Evolutionary conservation across 2,329 filamentous ascomycete species (phyloP), one percentile per base, ranked within the genome.

Genomic region (Emergomyces africanus): DNA sequence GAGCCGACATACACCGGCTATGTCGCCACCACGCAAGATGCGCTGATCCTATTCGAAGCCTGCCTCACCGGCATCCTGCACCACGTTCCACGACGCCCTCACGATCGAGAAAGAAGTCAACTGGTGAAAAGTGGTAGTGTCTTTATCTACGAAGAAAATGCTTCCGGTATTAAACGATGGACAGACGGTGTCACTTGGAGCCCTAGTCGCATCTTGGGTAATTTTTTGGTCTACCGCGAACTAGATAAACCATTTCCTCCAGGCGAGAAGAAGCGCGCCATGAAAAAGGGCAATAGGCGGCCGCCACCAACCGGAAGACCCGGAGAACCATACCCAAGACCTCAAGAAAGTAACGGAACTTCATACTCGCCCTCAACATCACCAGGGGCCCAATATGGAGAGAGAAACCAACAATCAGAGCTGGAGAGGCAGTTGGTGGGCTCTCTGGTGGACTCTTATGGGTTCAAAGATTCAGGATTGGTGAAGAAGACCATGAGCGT

Each of bases 401-500:
- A 74, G 28, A 69, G 75, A 53, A 64, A 71, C 46, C 69, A 72
- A 37, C 72, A 77, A 61, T 72, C 74, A 5, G 77, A 79, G 60
- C 67, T 76, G 30, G 74, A 86, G 66, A 78, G 84, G 39, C 79
- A 81, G 30, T 75, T 91, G 57, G 84, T 94, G 50, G 91, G 90
- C 5, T 95, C 90, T 0, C 78, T 96, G 14, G 83, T 92, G n/a
- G 90, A 95, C 72, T 90, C 87, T 0, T 96, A 96, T 66, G 83
- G 85, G 37, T 96, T 96, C 79, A 94, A 94, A 68, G 78, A 84
- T 15, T 82, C 84, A 1, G 90, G 91, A 0, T 75, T 96, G 46
- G 83, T 96, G 63, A 96, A 96, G 79, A 96, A 96, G 78, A 96
- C 90, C 0, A 90, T 96, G 72, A 92, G 87, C 66, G 83, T 96